Evolutionary conservation across 2,329 filamentous ascomycete species (phyloP), one percentile per base, ranked within the genome.

Genomic region (Clonostachys solani): DNA sequence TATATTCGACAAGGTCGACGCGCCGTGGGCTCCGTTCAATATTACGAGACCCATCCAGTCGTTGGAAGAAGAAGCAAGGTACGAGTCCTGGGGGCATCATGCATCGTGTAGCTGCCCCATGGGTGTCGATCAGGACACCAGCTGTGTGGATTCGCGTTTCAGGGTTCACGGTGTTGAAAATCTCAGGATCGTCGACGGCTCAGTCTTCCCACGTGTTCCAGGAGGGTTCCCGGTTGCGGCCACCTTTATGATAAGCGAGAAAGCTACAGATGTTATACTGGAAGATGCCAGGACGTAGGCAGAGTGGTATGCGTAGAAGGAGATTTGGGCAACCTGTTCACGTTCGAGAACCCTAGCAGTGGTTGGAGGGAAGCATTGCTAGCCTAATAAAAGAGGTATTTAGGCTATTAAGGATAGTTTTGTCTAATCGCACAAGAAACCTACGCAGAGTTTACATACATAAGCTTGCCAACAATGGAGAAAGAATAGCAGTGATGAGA

Each of bases 111-210:
- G 58, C 8, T 65, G 62, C 44, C 61, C 61, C 0, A 65, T 65
- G 6, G 63, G 62, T 2, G 47, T 59, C 1, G 58, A 64, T 6
- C 51, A 55, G 18, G 63, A 66, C 34, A 51, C 54, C 13, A 55
- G 60, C 54, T 61, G 73, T 0, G 74, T 77, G 8, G 74, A 78
- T 50, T 64, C 69, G 33, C 71, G 72, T 58, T 72, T 75, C 45
- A 66, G 74, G 42, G 75, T 78, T 4, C 50, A 60, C 60, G 75
- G 57, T n/a, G 71, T 71, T 4, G 51, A 63, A 33, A 72, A 72
- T 44, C 65, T 74, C 18, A 62, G 69, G 48, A 71, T 74, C 5
- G 71, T 74, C 6, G 71, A 74, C 50, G 71, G 68, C 2, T 72
- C 68, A 1, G 64, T 74, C 35, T 74, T 72, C 54, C 71, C 71